These are phyloP conservation scores for Fraxinus xanthoxyloides DNA, from an alignment of 305 asterid genomes.

Conservation along the genomic window DNA sequence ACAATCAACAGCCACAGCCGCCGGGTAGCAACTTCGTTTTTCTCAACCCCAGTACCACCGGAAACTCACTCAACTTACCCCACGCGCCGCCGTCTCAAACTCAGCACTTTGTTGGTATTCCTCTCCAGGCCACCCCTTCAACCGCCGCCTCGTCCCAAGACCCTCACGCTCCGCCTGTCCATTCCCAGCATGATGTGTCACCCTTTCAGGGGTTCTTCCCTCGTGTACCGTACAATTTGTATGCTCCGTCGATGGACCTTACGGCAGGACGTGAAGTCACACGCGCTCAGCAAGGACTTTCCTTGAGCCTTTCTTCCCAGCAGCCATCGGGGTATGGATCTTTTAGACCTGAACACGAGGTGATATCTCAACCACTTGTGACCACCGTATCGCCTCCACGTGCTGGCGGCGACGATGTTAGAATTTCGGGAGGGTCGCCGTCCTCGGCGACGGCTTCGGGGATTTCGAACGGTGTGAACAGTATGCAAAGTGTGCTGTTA, in stretches of 20 bases:
- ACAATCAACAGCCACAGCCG: slow-evolving; percentile 28
- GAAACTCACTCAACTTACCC: slow-evolving; percentile 21
- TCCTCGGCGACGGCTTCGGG: slow-evolving; percentile 70
- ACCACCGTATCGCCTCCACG: slow-evolving; percentile 37
- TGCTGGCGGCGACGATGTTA: slow-evolving; percentile 32
- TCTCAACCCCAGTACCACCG: slow-evolving; percentile 43
- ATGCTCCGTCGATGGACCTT: slow-evolving; percentile 41
- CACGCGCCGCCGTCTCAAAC: slow-evolving; percentile 45
- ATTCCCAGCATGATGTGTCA: slow-evolving; percentile 42
- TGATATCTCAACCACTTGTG: slow-evolving; percentile 33
- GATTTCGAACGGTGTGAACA: slow-evolving; percentile 55
- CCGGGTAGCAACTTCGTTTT: slow-evolving; percentile 38
- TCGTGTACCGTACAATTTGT: slow-evolving; percentile 56
- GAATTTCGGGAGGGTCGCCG: slow-evolving; percentile 55
- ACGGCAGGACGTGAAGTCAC: slow-evolving; percentile 65
- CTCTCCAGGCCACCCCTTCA: slow-evolving; percentile 23
- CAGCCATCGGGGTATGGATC: slow-evolving; percentile 48
- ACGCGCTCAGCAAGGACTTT: slow-evolving; percentile 75
- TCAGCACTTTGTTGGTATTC: slow-evolving; percentile 45
- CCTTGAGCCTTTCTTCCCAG: slow-evolving; percentile 73
- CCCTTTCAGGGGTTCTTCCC: slow-evolving; percentile 68
- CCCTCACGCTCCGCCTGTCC: slow-evolving; percentile 57
- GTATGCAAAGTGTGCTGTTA: slow-evolving; percentile 58
- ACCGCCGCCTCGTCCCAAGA: slow-evolving; percentile 22
- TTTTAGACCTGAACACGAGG: slow-evolving; percentile 45